Conservation (phyloP, 352 stramenopile genomes). For the Phytophthora crassamura region DNA sequence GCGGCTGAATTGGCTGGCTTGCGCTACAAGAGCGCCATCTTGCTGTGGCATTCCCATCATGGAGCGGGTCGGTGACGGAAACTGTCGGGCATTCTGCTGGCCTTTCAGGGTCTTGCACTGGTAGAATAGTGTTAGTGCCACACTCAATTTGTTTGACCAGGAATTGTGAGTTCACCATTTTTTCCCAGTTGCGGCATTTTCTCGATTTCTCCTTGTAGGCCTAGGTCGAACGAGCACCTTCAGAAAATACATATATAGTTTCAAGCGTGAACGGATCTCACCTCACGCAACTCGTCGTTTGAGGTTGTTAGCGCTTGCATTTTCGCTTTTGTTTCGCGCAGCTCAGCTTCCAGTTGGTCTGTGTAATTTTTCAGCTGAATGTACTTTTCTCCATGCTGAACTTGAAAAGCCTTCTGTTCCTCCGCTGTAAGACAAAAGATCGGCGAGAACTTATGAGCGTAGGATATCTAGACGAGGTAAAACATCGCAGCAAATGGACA, state of each 20-base stretch:
- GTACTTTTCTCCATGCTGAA: slow-evolving; percentile 86
- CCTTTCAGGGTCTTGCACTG: slow-evolving; percentile 80
- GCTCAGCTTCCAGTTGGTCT: slow-evolving; percentile 82
- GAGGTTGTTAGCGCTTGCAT: slow-evolving; percentile 71
- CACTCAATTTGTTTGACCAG: not conserved
- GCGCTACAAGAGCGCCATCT: slow-evolving; percentile 32
- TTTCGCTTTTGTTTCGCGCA: slow-evolving; percentile 84
- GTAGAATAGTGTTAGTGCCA: slow-evolving; percentile 8
- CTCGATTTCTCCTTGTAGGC: slow-evolving; percentile 89
- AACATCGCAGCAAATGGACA: not conserved
- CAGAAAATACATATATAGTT: not conserved
- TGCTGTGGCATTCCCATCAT: slow-evolving; percentile 43
- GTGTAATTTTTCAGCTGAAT: slow-evolving; percentile 90
- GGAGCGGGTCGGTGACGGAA: slow-evolving; percentile 66
- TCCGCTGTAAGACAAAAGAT: slow-evolving; percentile 47
- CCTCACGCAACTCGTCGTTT: slow-evolving; percentile 85
- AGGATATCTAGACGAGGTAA: not conserved
- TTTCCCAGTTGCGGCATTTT: slow-evolving; percentile 90
- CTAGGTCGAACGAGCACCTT: slow-evolving; percentile 28
- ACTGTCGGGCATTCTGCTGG: slow-evolving; percentile 53
- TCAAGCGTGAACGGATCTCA: slow-evolving; percentile 16
- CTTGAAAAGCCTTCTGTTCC: slow-evolving; percentile 82
- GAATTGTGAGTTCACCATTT: slow-evolving; percentile 61
- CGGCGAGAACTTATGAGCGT: too few species aligned
- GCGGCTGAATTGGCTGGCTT: slow-evolving; percentile 56